These are phyloP conservation scores for Rhodofomes roseus DNA, from an alignment of 1,284 basidiomycete species.

Conservation along the genomic window DNA sequence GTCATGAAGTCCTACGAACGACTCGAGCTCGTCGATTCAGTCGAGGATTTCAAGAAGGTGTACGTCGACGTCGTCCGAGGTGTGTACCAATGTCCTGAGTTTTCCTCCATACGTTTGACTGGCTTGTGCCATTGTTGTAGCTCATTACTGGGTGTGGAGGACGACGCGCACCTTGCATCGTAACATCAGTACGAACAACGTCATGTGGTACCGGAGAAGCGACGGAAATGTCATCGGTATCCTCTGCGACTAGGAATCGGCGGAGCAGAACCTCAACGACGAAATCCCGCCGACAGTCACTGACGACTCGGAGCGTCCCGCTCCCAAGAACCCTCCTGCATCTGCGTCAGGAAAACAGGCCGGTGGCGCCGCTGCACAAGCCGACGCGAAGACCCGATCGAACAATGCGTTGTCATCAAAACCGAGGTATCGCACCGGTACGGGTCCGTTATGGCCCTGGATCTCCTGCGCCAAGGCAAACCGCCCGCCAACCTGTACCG, in stretches of 20 bases:
- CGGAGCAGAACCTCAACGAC: not conserved
- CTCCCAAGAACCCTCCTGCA: not conserved
- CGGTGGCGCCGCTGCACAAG: not conserved
- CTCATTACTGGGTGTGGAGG: conserved; percentile 7
- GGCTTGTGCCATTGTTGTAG: not conserved
- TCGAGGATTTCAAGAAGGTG: conserved; percentile 9
- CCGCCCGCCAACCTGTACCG: not conserved
- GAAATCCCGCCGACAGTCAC: not conserved
- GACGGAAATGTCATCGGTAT: conserved; percentile 3
- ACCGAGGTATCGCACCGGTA: conserved; percentile 13
- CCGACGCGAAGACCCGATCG: not conserved
- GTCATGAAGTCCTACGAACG: conserved; percentile 11
- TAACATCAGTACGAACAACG: conserved; percentile 26
- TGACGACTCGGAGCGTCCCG: not conserved
- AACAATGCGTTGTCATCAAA: not conserved
- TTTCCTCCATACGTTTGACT: not conserved
- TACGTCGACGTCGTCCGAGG: conserved; percentile 9
- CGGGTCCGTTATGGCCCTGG: conserved; percentile 26
- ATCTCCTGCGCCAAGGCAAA: conserved; percentile 9
- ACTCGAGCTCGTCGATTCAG: conserved; percentile 6
- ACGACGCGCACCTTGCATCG: conserved; percentile 16
- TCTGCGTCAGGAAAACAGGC: not conserved
- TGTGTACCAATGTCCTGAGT: not conserved
- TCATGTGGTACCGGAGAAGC: conserved; percentile 19
- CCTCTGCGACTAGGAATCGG: conserved; percentile 11